phyloP scores from a whole-genome alignment of 2,329 filamentous ascomycete genomes.

The Alternaria longipes region DNA sequence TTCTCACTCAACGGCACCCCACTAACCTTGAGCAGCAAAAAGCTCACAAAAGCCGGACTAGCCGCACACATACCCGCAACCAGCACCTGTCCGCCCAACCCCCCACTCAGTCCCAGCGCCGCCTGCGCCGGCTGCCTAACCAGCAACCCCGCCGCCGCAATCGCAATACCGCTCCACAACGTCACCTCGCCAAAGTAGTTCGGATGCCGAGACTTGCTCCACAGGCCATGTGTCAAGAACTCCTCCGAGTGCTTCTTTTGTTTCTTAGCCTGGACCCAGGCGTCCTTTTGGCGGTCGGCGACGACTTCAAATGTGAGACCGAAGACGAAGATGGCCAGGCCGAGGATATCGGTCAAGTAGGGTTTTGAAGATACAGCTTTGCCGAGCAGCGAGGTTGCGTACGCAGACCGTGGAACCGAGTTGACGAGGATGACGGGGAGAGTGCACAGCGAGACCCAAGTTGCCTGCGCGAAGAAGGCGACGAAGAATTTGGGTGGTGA shows the following conservation, averaged over 20 bases:
- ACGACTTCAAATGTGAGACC: slow-evolving; percentile 69
- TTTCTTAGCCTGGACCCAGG: slow-evolving; percentile 69
- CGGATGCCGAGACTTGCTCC: slow-evolving; percentile 69
- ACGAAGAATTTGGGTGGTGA: slow-evolving; percentile 63
- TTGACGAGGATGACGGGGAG: slow-evolving; percentile 72
- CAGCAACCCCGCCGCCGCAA: slow-evolving; percentile 66
- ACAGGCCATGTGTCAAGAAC: slow-evolving; percentile 71
- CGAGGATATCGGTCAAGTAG: slow-evolving; percentile 64
- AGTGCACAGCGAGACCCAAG: slow-evolving; percentile 73
- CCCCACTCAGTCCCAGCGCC: slow-evolving; percentile 64
- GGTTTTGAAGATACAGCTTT: slow-evolving; percentile 51
- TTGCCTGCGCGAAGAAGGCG: slow-evolving; percentile 69
- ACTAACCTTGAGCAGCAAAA: slow-evolving; percentile 70
- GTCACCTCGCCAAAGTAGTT: slow-evolving; percentile 79
- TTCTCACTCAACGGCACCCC: slow-evolving; percentile 72
- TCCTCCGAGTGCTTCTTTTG: slow-evolving; percentile 73
- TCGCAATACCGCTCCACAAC: slow-evolving; percentile 74
- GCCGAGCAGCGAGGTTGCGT: slow-evolving; percentile 58
- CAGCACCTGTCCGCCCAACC: slow-evolving; percentile 53
- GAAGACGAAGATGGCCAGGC: slow-evolving; percentile 65
- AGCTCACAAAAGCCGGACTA: slow-evolving; percentile 71
- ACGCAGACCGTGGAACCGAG: slow-evolving; percentile 64
- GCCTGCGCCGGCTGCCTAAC: slow-evolving; percentile 63
- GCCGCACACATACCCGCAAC: slow-evolving; percentile 63
- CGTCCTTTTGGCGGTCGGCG: slow-evolving; percentile 71